Conservation (phyloP, 768 basidiomycete species). For the Macrocybe gigantea region DNA sequence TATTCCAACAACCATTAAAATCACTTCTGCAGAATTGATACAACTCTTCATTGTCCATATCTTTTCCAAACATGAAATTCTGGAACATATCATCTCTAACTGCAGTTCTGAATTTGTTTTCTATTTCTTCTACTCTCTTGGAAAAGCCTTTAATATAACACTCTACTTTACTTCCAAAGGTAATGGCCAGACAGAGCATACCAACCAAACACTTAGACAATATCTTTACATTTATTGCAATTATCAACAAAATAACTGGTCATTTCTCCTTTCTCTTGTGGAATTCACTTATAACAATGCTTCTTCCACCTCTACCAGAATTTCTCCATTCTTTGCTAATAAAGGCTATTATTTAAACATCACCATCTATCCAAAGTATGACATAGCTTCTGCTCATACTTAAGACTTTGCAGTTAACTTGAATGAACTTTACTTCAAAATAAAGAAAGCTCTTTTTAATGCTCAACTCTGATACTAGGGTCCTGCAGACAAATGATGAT, state of each 20-base stretch:
- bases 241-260: conserved; percentile 23
- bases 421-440: neutral
- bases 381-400: conserved; percentile 2
- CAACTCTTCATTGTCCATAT: conserved; percentile 2
- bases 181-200: conserved; percentile 14
- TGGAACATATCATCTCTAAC: conserved; percentile 11
- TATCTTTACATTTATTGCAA: conserved; percentile 14
- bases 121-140: conserved; percentile 10
- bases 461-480: too few relatives aligned
- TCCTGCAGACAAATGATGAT: too few relatives aligned
- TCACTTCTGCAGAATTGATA: neutral
- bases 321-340: conserved; percentile 25
- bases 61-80: conserved; percentile 16
- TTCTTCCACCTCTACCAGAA: conserved; percentile 16
- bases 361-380: conserved; percentile 10
- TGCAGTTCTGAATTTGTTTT: conserved; percentile 15
- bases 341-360: conserved; percentile 23
- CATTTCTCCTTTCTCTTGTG: conserved; percentile 14
- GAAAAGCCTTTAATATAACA: conserved; percentile 8
- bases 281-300: conserved; percentile 27
- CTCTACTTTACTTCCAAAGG: conserved; percentile 13
- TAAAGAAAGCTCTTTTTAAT: too few relatives aligned
- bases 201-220: conserved; percentile 12
- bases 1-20: neutral
- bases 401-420: conserved; percentile 5